phyloP scores from a whole-genome alignment of 78 protist species.

The Pelomyxa schiedti region DNA sequence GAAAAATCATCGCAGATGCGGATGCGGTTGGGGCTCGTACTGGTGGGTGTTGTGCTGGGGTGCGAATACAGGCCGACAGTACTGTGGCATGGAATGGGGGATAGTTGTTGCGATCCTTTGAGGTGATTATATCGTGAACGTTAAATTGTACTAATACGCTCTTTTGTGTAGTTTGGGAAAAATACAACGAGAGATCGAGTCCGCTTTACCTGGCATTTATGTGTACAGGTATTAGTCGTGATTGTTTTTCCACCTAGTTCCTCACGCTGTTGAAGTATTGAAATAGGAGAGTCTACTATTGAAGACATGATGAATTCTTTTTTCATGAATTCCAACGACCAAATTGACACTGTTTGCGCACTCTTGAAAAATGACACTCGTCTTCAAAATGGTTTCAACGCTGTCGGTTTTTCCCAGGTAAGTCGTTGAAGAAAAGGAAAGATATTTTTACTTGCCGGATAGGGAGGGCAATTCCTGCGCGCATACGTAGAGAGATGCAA shows the following conservation, averaged over 20 bases:
- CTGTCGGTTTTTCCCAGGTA: conserved; percentile 34
- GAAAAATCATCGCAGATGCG: background rate
- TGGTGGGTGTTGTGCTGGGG: too few relatives aligned
- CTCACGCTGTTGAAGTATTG: too few relatives aligned
- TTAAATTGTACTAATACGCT: background rate
- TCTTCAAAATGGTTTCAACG: conserved; percentile 25
- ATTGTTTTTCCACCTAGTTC: too few relatives aligned
- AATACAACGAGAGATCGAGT: background rate
- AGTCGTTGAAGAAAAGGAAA: background rate
- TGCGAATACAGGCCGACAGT: background rate
- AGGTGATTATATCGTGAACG: background rate
- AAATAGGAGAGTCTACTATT: conserved; percentile 4
- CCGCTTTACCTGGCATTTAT: background rate
- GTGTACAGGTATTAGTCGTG: too few relatives aligned
- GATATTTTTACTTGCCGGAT: background rate
- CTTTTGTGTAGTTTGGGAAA: conserved; percentile 1
- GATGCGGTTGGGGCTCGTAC: background rate
- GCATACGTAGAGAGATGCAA: conserved; percentile 18
- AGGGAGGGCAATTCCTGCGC: conserved; percentile 35
- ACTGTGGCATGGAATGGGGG: conserved; percentile 18
- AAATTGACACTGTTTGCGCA: background rate
- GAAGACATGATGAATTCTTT: background rate
- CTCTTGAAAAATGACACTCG: background rate
- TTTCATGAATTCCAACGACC: too few relatives aligned
- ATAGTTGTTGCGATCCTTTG: conserved; percentile 19